These are phyloP conservation scores for Daldinia sp. DNA, from an alignment of 2,329 filamentous ascomycete genomes.

Conservation along the genomic window DNA sequence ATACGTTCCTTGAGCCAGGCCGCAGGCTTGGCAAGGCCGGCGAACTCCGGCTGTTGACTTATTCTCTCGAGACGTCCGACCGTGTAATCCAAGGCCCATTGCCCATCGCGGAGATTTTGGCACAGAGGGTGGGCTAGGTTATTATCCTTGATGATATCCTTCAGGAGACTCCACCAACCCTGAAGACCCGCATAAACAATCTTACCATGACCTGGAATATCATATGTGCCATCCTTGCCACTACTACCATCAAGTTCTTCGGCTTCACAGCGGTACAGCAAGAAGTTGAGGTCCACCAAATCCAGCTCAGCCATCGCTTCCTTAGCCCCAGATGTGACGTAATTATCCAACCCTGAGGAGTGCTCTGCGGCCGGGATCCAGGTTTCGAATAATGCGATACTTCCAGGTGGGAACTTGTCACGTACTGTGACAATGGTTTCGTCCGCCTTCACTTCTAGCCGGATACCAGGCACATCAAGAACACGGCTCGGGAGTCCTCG, in stretches of 20 bases:
- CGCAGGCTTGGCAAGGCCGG: conserved; percentile 70
- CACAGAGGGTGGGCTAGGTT: conserved; percentile 93
- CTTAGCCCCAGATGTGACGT: conserved; percentile 82
- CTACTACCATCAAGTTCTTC: conserved; percentile 83
- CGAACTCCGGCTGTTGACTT: conserved; percentile 68
- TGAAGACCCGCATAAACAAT: conserved; percentile 97
- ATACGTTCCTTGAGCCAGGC: conserved; percentile 86
- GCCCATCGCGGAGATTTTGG: conserved; percentile 87
- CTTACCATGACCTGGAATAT: conserved; percentile 82
- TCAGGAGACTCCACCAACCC: conserved; percentile 95
- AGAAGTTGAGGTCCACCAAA: conserved; percentile 86
- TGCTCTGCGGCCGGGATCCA: conserved; percentile 92
- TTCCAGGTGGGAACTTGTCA: conserved; percentile 88
- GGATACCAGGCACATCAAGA: conserved; percentile 75
- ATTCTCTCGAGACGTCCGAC: conserved; percentile 79
- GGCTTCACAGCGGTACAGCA: conserved; percentile 89
- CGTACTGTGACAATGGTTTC: conserved; percentile 83
- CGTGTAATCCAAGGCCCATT: conserved; percentile 93
- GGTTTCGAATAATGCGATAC: conserved; percentile 94
- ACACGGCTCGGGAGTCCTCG: conserved; percentile 86
- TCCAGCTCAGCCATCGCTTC: conserved; percentile 78
- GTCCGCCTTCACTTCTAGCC: conserved; percentile 73
- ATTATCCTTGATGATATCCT: conserved; percentile 85
- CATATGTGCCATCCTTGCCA: conserved; percentile 86
- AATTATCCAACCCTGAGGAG: conserved; percentile 82